phyloP scores from a whole-genome alignment of 331 rosid species.

The Quercus lobata region DNA sequence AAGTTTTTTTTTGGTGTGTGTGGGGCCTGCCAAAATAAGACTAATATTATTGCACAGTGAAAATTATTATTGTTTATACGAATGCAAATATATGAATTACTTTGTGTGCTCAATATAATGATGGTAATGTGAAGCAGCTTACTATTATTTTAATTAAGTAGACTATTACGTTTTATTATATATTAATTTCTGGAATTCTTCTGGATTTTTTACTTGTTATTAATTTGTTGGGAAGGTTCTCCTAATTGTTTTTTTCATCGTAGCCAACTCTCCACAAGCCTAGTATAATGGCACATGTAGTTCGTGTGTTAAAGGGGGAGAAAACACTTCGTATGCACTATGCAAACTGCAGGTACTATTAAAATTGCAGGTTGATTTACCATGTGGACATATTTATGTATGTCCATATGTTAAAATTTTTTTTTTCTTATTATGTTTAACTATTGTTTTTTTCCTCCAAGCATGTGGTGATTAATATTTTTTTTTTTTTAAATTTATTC shows the following conservation, averaged over 20 bases:
- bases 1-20: too few relatives aligned
- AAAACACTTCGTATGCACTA: constrained; percentile 97
- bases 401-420: not conserved
- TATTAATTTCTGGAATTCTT: too few relatives aligned
- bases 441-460: not conserved
- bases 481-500: not conserved
- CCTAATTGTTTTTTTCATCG: constrained; percentile 15
- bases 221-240: not conserved
- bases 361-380: constrained; percentile 38
- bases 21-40: too few relatives aligned
- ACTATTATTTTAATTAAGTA: too few relatives aligned
- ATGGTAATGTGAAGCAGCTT: too few relatives aligned
- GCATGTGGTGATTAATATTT: not conserved
- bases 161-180: too few relatives aligned
- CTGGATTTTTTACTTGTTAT: not conserved
- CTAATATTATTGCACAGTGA: too few relatives aligned
- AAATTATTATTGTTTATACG: too few relatives aligned
- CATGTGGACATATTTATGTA: not conserved
- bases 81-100: too few relatives aligned
- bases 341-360: constrained; percentile 56
- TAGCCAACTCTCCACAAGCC: constrained; percentile 99
- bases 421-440: not conserved
- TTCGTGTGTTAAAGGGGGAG: constrained; percentile 92
- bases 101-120: too few relatives aligned
- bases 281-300: constrained; percentile 95